phyloP scores from a whole-genome alignment of 257 asterid genomes.

The Jasminum sambac region DNA sequence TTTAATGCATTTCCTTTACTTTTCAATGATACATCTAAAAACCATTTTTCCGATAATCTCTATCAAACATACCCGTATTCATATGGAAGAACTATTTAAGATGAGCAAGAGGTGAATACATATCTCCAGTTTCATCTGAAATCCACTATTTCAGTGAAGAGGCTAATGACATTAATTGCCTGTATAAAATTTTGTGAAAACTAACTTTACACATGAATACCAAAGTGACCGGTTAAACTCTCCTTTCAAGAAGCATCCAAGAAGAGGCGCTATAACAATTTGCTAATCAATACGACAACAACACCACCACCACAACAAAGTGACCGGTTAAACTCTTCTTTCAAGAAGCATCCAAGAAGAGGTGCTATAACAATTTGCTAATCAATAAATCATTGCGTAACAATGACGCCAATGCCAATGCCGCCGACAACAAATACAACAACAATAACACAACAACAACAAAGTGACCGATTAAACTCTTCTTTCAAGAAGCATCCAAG shows the following conservation, averaged over 20 bases:
- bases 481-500: neutral
- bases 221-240: neutral
- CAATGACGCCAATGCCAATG: too few species aligned
- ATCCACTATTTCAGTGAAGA: constrained; percentile 6
- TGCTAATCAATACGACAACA: too few species aligned
- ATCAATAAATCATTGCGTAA: too few species aligned
- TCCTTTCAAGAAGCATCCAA: neutral
- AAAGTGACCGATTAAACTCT: too few species aligned
- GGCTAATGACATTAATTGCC: neutral
- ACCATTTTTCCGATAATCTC: too few species aligned
- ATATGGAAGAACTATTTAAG: constrained; percentile 7
- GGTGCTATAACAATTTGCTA: neutral
- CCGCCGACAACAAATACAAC: too few species aligned
- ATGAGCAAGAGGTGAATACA: neutral
- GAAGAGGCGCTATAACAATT: neutral
- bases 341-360: neutral
- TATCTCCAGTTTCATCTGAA: neutral
- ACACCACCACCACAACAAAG: too few species aligned
- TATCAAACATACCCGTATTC: neutral
- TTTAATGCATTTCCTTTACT: too few species aligned
- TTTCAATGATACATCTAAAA: too few species aligned
- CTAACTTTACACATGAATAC: constrained; percentile 9
- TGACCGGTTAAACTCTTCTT: too few species aligned
- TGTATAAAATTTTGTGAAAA: constrained; percentile 6
- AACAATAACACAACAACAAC: too few species aligned